Evolutionary conservation across 768 basidiomycete species (phyloP), one percentile per base, ranked within the genome.

Genomic region (Suillus subluteus): DNA sequence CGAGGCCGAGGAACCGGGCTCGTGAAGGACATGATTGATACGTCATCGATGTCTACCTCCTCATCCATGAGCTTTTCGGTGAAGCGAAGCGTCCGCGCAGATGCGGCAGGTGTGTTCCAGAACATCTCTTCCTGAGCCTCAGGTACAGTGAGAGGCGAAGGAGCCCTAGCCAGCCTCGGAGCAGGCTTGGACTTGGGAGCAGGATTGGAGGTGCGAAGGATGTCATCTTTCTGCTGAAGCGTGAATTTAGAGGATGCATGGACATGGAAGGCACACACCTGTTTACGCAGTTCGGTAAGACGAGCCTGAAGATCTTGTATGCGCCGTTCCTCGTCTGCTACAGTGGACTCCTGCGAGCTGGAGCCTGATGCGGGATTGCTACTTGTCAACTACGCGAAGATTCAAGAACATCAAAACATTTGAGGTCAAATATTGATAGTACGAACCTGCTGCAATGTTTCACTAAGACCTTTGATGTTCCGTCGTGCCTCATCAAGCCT

Each of bases 11-110:
- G 79, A 18, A 84, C 80, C 0, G 84, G 83, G 55, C 78, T 85
- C 16, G 77, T 73, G 38, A 89, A 88, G 4, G 82, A 81, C 65
- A 80, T 80, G 58, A 67, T 66, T 21, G 85, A 83, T 18, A 85
- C 70, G 68, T 88, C 83, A 0, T 78, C 83, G 38, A 90, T 76
- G 70, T 91, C 87, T 4, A 87, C 83, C 23, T 86, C 79, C 69
- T 92, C 91, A 68, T 91, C 85, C 73, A 87, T 78, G 16, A 87
- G 80, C 66, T 87, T 87, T 46, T 88, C 86, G 2, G 84, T 83
- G 68, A 92, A 91, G 62, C 84, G 86, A 15, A 92, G 79, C 0
- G 85, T 86, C 46, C 88, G 87, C 16, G 82, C 84, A 3, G 76
- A 72, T 3, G 83, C 82, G 41, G 76, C 79, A 8, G 89, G 87